Base-by-base conservation (phyloP, 2,329 filamentous ascomycete genomes). In the Colletotrichum tropicale region DNA sequence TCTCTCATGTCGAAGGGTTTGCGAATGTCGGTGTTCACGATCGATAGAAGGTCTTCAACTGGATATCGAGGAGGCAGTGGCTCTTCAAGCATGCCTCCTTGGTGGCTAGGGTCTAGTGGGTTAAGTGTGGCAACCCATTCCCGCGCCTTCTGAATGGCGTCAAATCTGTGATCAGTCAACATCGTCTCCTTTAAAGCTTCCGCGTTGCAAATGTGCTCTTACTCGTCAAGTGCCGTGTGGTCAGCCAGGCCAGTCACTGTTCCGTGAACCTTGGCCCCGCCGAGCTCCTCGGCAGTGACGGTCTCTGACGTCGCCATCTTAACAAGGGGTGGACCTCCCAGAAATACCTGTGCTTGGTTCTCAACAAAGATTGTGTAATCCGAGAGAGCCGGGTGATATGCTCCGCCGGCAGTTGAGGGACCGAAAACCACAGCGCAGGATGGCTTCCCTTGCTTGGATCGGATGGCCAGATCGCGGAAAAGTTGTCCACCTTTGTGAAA, bases 1-100 rank as follows among this genome's bases (percentile, higher is more conserved):
- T 86, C 84, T 10, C 66, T 62, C 70, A 76, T 76, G 24, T 73
- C 74, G 38, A 76, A 52, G 24, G 74, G 74, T 55, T 76, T 64
- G 12, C 74, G 74, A 43, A 86, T 84, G 75, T 48, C 43, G 10
- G 43, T 48, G 43, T 48, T 48, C 43, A 48, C 43, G 43, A 48
- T 48, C 10, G 43, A 48, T 48, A 48, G n/a, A 21, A 48, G 10
- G 6, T 48, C 43, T 13, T 21, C n/a, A 48, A 48, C 43, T 48
- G 43, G 43, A 21, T 48, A 48, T 21, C n/a, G 43, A 48, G 43
- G 43, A 6, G 43, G 43, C n/a, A 48, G 43, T 48, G 43, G 43
- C 16, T 48, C 43, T 21, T 21, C 43, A 48, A 21, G 2, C 10
- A 21, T 48, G n/a, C 18, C 10, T 48, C n/a, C n/a, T 4, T 48